These are phyloP conservation scores for Penicillium coffeae DNA, from an alignment of 495 filamentous ascomycete genomes.

Conservation along the genomic window DNA sequence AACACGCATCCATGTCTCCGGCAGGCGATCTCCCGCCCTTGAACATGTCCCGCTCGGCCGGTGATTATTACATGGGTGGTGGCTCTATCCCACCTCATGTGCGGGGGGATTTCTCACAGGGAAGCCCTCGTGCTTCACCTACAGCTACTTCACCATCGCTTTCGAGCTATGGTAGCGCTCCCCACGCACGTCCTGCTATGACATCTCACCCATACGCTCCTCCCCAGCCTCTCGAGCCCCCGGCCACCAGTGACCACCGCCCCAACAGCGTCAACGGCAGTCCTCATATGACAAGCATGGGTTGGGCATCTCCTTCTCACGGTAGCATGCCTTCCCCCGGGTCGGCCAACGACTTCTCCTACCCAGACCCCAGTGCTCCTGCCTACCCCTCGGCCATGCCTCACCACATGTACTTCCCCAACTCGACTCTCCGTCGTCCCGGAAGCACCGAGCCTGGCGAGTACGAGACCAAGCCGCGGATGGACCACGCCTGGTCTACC, in stretches of 20 bases:
- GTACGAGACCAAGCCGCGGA: constrained; percentile 59
- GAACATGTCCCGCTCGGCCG: constrained; percentile 62
- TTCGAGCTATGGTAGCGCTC: constrained; percentile 53
- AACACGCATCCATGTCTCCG: constrained; percentile 76
- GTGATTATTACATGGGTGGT: constrained; percentile 65
- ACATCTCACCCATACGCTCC: constrained; percentile 88
- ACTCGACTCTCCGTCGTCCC: constrained; percentile 60
- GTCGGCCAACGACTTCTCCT: constrained; percentile 61
- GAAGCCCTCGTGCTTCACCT: constrained; percentile 66
- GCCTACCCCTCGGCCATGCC: constrained; percentile 52
- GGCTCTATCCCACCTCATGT: constrained; percentile 78
- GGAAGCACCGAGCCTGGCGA: constrained; percentile 67
- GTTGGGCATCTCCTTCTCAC: constrained; percentile 71
- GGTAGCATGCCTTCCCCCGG: constrained; percentile 61
- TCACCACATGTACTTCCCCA: constrained; percentile 62
- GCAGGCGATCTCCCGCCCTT: constrained; percentile 70
- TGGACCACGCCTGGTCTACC: constrained; percentile 42
- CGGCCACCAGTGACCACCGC: constrained; percentile 68
- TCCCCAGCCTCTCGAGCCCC: constrained; percentile 85
- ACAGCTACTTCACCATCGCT: constrained; percentile 57
- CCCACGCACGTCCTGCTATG: constrained; percentile 58
- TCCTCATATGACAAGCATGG: constrained; percentile 67
- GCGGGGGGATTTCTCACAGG: constrained; percentile 71
- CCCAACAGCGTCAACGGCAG: constrained; percentile 64
- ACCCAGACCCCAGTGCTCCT: constrained; percentile 63